phyloP scores from a whole-genome alignment of 139 green algal species.

The Chlorella sp. region DNA sequence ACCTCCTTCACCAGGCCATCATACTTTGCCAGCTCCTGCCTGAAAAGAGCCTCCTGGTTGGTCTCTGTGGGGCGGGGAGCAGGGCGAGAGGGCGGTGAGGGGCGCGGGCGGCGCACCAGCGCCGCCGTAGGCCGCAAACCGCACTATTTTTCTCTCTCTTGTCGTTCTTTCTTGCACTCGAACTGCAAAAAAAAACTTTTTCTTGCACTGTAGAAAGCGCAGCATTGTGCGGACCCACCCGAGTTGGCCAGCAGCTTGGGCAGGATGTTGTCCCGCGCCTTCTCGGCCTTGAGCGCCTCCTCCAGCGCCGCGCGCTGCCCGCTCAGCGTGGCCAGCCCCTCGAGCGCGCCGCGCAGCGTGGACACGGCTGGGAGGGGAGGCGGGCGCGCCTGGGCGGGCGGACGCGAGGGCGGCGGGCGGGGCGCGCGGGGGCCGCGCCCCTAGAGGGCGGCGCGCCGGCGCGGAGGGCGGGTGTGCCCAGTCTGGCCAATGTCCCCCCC shows the following conservation, averaged over 20 bases:
- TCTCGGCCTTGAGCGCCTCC: slow-evolving; percentile 72
- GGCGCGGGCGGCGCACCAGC: not conserved
- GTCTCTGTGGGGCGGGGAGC: not conserved
- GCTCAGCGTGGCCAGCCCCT: slow-evolving; percentile 55
- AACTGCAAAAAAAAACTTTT: too few relatives aligned
- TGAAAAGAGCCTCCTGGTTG: slow-evolving; percentile 58
- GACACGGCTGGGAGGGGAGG: too few relatives aligned
- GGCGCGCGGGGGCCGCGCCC: too few relatives aligned
- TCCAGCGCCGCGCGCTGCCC: slow-evolving; percentile 77
- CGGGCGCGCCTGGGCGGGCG: too few relatives aligned
- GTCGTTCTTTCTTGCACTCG: too few relatives aligned
- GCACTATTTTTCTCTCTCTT: too few relatives aligned
- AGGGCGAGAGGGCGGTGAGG: not conserved
- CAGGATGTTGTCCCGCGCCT: slow-evolving; percentile 85
- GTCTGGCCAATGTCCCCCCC: too few relatives aligned
- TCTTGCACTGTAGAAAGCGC: not conserved
- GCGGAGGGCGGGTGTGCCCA: too few relatives aligned
- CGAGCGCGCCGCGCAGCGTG: slow-evolving; percentile 63
- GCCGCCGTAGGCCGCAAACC: not conserved
- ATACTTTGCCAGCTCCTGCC: slow-evolving; percentile 87
- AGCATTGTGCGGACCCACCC: not conserved
- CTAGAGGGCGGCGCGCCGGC: too few relatives aligned
- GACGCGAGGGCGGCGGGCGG: too few relatives aligned
- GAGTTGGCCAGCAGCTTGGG: slow-evolving; percentile 75
- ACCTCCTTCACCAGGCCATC: slow-evolving; percentile 59